Evolutionary conservation across 2,329 filamentous ascomycete genomes (phyloP).

Genomic region (Drechslera avenae): DNA sequence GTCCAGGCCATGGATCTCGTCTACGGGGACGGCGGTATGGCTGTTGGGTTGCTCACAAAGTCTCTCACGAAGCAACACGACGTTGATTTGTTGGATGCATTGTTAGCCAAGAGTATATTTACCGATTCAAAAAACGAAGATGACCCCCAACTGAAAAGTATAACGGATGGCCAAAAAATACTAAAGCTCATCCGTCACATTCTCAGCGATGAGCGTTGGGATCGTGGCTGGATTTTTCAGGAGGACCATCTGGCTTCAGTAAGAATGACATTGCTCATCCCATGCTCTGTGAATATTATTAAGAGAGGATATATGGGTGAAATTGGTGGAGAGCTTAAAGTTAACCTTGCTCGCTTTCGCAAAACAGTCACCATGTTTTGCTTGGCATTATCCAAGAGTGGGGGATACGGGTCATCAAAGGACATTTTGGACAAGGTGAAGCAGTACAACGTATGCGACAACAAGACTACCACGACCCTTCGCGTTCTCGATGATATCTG

Average conservation of each 20-base stretch:
- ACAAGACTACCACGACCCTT: slow-evolving; percentile 19
- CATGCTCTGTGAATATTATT: not conserved
- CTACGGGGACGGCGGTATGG: slow-evolving; percentile 16
- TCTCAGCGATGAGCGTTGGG: slow-evolving; percentile 25
- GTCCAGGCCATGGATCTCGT: slow-evolving; percentile 30
- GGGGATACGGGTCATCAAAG: slow-evolving; percentile 2
- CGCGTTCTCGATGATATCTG: slow-evolving; percentile 24
- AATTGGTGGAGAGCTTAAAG: slow-evolving; percentile 17
- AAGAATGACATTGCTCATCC: slow-evolving; percentile 23
- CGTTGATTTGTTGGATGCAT: slow-evolving; percentile 10
- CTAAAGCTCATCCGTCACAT: slow-evolving; percentile 19
- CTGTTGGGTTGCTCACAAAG: slow-evolving; percentile 21
- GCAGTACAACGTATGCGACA: slow-evolving; percentile 28
- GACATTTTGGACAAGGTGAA: slow-evolving; percentile 24
- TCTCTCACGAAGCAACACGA: slow-evolving; percentile 13
- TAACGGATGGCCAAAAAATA: slow-evolving; percentile 1
- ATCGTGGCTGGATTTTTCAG: slow-evolving; percentile 32
- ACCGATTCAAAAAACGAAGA: not conserved
- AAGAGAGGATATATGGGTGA: slow-evolving; percentile 4
- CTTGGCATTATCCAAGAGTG: slow-evolving; percentile 10
- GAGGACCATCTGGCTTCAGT: slow-evolving; percentile 26
- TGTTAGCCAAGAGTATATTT: slow-evolving; percentile 12
- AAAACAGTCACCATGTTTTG: slow-evolving; percentile 24
- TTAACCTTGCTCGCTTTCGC: slow-evolving; percentile 18
- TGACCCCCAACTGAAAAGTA: not conserved